phyloP scores from a whole-genome alignment of 2,329 filamentous ascomycete species.

The Orbilia brochopaga region DNA sequence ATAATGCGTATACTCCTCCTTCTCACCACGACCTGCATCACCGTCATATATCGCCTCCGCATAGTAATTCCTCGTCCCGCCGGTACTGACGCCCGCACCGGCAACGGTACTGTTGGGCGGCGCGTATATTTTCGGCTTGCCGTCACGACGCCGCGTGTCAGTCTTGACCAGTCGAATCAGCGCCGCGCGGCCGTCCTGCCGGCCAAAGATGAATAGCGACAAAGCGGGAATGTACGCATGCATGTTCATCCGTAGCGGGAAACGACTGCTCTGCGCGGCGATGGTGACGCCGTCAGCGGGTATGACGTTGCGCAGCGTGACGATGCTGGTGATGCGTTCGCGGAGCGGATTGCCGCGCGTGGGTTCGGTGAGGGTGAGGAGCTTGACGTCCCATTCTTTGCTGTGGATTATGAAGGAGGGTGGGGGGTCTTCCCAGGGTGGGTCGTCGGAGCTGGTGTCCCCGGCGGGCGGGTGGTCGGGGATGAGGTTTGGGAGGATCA shows the following conservation, averaged over 20 bases:
- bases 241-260: conserved; percentile 63
- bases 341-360: conserved; percentile 1
- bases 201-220: conserved; percentile 70
- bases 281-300: conserved; percentile 40
- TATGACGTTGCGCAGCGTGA: conserved; percentile 37
- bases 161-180: conserved; percentile 67
- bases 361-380: conserved; percentile 23
- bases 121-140: too few relatives aligned
- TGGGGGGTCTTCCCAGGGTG: conserved; percentile 32
- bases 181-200: conserved; percentile 69
- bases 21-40: background rate
- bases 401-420: conserved; percentile 39
- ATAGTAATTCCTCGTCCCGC: too few relatives aligned
- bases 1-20: conserved; percentile 10
- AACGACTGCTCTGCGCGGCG: conserved; percentile 25
- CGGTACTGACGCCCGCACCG: background rate
- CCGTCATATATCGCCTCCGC: too few relatives aligned
- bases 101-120: conserved; percentile 51
- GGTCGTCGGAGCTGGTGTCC: background rate
- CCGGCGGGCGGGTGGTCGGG: background rate
- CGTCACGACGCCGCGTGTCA: conserved; percentile 6
- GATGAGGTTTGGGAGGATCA: background rate
- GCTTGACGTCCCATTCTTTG: conserved; percentile 41
- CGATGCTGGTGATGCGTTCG: conserved; percentile 14
- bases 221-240: conserved; percentile 70